These are phyloP conservation scores for Agaricus blazei DNA, from an alignment of 768 basidiomycete species.

Conservation along the genomic window DNA sequence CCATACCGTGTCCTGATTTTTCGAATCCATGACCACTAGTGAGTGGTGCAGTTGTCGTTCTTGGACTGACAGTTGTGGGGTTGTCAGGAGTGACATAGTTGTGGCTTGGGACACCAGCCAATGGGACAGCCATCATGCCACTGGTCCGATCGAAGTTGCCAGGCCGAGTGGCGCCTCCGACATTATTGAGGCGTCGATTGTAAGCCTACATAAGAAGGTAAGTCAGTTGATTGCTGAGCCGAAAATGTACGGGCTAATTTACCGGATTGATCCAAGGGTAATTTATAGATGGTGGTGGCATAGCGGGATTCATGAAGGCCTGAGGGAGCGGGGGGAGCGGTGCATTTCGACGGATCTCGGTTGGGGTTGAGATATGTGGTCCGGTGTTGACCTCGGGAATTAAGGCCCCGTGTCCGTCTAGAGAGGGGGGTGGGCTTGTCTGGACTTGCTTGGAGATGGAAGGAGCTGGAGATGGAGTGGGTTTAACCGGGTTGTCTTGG, in stretches of 20 bases:
- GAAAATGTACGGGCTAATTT: not conserved
- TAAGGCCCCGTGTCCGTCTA: not conserved
- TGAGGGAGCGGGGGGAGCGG: conserved; percentile 2
- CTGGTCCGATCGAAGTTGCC: not conserved
- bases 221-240: not conserved
- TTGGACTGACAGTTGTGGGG: not conserved
- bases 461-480: not conserved
- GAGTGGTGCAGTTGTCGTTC: not conserved
- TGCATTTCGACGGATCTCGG: not conserved
- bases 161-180: not conserved
- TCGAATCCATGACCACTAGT: not conserved
- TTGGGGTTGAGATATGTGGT: not conserved
- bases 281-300: not conserved
- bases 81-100: not conserved
- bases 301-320: not conserved
- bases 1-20: too few relatives aligned
- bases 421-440: not conserved
- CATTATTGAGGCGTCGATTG: not conserved
- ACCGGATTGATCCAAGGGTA: not conserved
- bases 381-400: not conserved
- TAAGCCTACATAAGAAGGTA: not conserved
- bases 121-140: not conserved
- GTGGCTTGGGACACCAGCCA: not conserved
- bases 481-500: not conserved
- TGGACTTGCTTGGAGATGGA: not conserved